Evolutionary conservation across 2,329 filamentous ascomycete genomes (phyloP).

Genomic region (Trichoderma aggressivum): DNA sequence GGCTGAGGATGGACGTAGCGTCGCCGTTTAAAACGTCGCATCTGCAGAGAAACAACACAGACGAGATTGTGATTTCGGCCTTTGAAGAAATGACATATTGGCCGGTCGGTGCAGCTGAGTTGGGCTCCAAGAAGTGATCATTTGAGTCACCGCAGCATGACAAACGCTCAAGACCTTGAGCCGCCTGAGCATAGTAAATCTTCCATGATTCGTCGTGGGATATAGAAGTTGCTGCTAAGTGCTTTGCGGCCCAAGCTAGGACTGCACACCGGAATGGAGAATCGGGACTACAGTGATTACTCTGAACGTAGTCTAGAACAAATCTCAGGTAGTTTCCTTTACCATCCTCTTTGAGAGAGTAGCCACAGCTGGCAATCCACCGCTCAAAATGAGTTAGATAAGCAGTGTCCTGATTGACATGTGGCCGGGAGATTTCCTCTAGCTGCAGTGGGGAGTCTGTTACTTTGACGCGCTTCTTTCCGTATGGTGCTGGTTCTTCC

Average conservation of each 20-base stretch:
- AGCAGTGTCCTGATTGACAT: neutral
- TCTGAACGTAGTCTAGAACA: neutral
- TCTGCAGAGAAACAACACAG: neutral
- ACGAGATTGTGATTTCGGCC: neutral
- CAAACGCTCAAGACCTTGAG: neutral
- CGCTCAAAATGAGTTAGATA: conserved; percentile 4
- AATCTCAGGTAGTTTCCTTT: conserved; percentile 9
- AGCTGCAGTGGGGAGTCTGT: neutral
- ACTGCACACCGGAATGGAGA: neutral
- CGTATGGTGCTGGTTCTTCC: neutral
- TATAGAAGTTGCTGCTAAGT: neutral
- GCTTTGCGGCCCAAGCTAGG: neutral
- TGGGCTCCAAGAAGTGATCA: neutral
- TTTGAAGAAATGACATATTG: neutral
- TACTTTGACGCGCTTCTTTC: neutral
- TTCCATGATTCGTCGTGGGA: neutral
- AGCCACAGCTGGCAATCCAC: neutral
- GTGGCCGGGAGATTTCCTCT: neutral
- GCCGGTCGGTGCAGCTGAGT: neutral
- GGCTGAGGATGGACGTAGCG: neutral
- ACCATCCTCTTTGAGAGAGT: conserved; percentile 10
- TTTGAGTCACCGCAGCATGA: neutral
- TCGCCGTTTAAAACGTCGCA: neutral
- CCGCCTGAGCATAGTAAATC: neutral
- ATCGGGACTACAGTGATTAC: neutral